These are phyloP conservation scores for Populus euphratica DNA, from an alignment of 345 rosid genomes.

Conservation along the genomic window DNA sequence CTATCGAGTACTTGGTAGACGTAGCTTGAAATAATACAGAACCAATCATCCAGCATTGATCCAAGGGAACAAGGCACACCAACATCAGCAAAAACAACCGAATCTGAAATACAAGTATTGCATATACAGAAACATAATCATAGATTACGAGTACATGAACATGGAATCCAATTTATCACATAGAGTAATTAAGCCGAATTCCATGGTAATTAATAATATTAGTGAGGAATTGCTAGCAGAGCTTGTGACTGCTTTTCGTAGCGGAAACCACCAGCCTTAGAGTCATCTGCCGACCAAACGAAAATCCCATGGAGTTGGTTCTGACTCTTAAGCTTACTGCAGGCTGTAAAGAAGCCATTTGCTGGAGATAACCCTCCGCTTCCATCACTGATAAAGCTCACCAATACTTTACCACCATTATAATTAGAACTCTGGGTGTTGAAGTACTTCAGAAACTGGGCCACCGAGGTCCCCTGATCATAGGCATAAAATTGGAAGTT, in stretches of 20 bases:
- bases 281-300: conserved; percentile 13
- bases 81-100: neutral
- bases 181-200: neutral
- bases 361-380: conserved; percentile 12
- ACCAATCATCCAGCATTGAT: neutral
- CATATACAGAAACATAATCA: neutral
- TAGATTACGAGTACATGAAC: neutral
- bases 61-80: neutral
- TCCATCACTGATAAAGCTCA: conserved; percentile 9
- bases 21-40: neutral
- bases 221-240: neutral
- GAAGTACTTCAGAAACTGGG: conserved; percentile 7
- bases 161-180: neutral
- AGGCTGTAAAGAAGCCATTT: conserved; percentile 12
- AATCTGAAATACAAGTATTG: neutral
- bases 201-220: too few relatives aligned
- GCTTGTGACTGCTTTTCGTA: conserved; percentile 14
- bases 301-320: conserved; percentile 5
- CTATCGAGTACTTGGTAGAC: too few relatives aligned
- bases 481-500: conserved; percentile 16
- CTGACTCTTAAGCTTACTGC: conserved; percentile 8
- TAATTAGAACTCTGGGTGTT: neutral
- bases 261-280: conserved; percentile 12
- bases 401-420: conserved; percentile 11
- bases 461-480: neutral